phyloP scores from a whole-genome alignment of 164 flowering plant species.

The grape (Vitis vinifera) region DNA sequence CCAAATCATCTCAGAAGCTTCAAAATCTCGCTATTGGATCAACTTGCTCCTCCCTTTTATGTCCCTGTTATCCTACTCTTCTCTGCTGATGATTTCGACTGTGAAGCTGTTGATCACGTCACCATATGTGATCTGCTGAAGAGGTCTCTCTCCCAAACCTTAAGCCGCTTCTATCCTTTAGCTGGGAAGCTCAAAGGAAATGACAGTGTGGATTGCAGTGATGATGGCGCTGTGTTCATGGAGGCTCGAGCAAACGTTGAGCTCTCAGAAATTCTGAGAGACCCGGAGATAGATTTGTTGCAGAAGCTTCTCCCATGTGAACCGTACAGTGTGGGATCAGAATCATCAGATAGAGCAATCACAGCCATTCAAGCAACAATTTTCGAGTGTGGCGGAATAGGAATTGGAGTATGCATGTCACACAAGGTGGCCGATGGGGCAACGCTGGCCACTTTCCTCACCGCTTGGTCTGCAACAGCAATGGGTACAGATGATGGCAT shows the following conservation, averaged over 20 bases:
- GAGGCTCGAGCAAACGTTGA: conserved; percentile 19
- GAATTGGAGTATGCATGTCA: conserved; percentile 21
- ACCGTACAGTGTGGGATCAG: not conserved
- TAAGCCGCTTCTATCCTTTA: conserved; percentile 33
- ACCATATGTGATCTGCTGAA: not conserved
- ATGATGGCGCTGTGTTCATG: conserved; percentile 24
- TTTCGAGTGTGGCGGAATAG: conserved; percentile 27
- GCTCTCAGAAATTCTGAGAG: conserved; percentile 12
- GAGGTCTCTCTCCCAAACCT: conserved; percentile 20
- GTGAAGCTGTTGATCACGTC: too few relatives aligned
- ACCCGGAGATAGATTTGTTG: conserved; percentile 19
- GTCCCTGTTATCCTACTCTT: conserved; percentile 15
- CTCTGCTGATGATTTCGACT: too few relatives aligned
- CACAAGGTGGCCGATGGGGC: conserved; percentile 27
- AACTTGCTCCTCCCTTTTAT: conserved; percentile 5
- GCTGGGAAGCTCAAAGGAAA: conserved; percentile 37
- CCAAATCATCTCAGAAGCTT: conserved; percentile 15
- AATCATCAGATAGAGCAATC: not conserved
- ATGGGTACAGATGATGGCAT: not conserved
- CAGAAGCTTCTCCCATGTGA: conserved; percentile 29
- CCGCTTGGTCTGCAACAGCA: conserved; percentile 21
- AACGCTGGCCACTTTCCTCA: conserved; percentile 18
- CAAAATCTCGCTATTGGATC: conserved; percentile 20
- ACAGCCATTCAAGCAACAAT: conserved; percentile 12
- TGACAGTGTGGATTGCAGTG: conserved; percentile 30